Evolutionary conservation across 257 asterid species (phyloP), one percentile per base, ranked within the genome.

Genomic region (Salvia splendens): DNA sequence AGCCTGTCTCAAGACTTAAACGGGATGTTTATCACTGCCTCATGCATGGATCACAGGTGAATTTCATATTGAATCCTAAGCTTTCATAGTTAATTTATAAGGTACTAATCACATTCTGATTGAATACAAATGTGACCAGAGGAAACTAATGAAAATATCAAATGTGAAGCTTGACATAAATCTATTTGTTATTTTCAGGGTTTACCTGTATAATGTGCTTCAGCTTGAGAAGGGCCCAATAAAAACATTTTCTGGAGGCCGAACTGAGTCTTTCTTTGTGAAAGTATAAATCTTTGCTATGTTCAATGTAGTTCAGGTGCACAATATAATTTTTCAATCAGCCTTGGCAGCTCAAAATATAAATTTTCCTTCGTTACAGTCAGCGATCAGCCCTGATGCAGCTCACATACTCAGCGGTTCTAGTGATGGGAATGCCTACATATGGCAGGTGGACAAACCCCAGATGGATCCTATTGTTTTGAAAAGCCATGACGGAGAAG

Each of bases 11-110:
- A 94, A 81, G 98, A 91, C 79, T 47, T 81, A 61, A 88, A 84
- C 68, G 98, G 98, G 78, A 87, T 86, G 8, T 91, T 71, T 79
- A 70, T 94, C 66, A 75, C 96, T 1, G 96, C 97, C 70, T 87
- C 99, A 6, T 87, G 98, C 87, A 94, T 87, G 96, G 97, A 94
- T 76, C 92, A 85, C 80, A 88, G 96, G 98, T 91, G 75, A 71
- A 55, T 30, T 30, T 50, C 62, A 36, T 56, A 46, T 49, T 62
- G 50, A 24, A 28, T 6, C 67, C 53, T 33, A 11, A 54, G 15
- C 40, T 41, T 61, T 10, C 7, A 62, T 52, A 30, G 17, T 49
- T 17, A 6, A 3, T 11, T 38, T 12, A 1, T 17, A 41, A 38
- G 50, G 61, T 60, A 16, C n/a, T 4, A 17, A 38, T 6, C 45